Evolutionary conservation across 2,329 filamentous ascomycete genomes (phyloP).

Genomic region (Fusarium sarcochroum): DNA sequence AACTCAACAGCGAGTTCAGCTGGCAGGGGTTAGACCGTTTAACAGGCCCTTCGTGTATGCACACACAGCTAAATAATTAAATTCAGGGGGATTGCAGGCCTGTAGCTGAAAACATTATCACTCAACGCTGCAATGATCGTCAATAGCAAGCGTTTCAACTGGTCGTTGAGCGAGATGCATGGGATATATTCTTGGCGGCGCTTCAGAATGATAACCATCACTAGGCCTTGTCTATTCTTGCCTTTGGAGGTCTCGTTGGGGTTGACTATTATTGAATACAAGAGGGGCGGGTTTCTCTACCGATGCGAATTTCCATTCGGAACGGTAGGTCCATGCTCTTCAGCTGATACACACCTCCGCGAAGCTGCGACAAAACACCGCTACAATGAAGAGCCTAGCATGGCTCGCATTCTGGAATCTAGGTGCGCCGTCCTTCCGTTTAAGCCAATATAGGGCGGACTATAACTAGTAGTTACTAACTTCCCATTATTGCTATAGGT

Average conservation of each 20-base stretch:
- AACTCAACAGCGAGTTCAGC: conserved; percentile 30
- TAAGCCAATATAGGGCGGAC: no score
- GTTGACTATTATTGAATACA: background rate
- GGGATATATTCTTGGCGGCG: conserved; percentile 8
- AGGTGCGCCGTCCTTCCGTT: background rate
- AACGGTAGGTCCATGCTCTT: background rate
- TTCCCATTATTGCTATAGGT: background rate
- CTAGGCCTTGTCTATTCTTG: background rate
- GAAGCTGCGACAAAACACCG: background rate
- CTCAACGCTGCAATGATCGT: background rate
- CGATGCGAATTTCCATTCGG: background rate
- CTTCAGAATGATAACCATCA: background rate
- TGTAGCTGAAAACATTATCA: conserved; percentile 6
- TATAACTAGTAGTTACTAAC: background rate
- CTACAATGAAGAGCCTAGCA: conserved; percentile 16
- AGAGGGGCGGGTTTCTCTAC: background rate
- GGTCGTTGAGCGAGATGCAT: background rate
- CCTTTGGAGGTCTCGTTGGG: background rate
- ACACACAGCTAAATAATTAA: background rate
- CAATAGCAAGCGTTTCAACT: background rate
- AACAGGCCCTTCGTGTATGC: conserved; percentile 4
- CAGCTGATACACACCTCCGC: background rate
- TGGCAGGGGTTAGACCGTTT: conserved; percentile 18
- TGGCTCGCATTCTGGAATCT: conserved; percentile 32
- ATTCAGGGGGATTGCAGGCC: conserved; percentile 1